A percentile compares a stretch with the other conserved stretches of the same genome.
phyloP scores from a whole-genome alignment of 208 protist species.

The Wallacemonas sp. region DNA sequence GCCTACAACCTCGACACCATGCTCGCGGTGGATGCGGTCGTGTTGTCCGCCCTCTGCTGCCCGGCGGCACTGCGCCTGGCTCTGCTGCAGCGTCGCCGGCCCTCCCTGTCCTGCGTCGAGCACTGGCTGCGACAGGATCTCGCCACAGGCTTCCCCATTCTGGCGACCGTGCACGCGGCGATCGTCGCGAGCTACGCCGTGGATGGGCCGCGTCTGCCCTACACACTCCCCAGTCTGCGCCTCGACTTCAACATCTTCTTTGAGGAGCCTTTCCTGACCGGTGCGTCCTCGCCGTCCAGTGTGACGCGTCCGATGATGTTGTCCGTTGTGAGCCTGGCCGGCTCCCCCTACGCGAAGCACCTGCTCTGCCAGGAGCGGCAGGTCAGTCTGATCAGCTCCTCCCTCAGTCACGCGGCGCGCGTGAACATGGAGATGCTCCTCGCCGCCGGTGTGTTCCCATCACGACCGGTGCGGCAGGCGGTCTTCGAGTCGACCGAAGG shows the following conservation, averaged over 20 bases:
- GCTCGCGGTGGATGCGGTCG: constrained; percentile 56
- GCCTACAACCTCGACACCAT: constrained; percentile 50
- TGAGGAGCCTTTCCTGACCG: background rate
- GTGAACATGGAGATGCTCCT: constrained; percentile 56
- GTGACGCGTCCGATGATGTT: too few relatives aligned
- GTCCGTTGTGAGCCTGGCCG: background rate
- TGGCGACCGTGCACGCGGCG: constrained; percentile 59
- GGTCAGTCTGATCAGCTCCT: constrained; percentile 22
- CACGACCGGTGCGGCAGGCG: constrained; percentile 32
- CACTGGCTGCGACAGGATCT: constrained; percentile 60
- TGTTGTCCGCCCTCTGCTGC: constrained; percentile 65
- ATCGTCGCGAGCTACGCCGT: constrained; percentile 44
- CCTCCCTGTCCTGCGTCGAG: constrained; percentile 38
- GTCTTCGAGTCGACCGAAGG: constrained; percentile 31
- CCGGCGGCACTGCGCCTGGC: constrained; percentile 59
- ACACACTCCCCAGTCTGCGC: constrained; percentile 35
- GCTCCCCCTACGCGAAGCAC: constrained; percentile 2
- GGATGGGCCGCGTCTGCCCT: constrained; percentile 50
- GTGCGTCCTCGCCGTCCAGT: too few relatives aligned
- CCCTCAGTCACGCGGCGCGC: constrained; percentile 27
- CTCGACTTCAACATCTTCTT: constrained; percentile 83
- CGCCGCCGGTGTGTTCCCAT: constrained; percentile 46
- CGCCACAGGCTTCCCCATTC: constrained; percentile 47
- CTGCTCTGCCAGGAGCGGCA: background rate
- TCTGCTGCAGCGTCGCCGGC: constrained; percentile 49